These are phyloP conservation scores for Penicillium egyptiacum DNA, from an alignment of 495 filamentous ascomycete species.

Conservation along the genomic window DNA sequence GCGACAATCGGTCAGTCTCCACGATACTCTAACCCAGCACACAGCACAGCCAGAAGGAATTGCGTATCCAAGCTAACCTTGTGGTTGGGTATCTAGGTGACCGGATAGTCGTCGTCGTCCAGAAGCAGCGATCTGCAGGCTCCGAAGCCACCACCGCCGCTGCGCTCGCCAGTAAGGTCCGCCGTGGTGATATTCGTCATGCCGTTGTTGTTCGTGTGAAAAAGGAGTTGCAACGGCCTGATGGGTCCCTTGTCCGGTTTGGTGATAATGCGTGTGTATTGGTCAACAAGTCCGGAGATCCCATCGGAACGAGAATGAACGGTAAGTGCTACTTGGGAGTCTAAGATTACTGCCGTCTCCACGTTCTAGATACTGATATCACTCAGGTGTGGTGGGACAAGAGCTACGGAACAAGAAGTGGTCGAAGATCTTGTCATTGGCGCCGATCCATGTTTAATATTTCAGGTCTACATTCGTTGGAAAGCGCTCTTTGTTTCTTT, in stretches of 20 bases:
- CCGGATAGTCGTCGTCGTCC: constrained; percentile 94
- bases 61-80: constrained; percentile 9
- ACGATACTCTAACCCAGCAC: neutral
- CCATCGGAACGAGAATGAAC: constrained; percentile 89
- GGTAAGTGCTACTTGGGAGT: constrained; percentile 45
- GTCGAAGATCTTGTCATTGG: constrained; percentile 97
- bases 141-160: constrained; percentile 56
- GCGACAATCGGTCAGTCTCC: constrained; percentile 79
- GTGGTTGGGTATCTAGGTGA: constrained; percentile 61
- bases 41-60: neutral
- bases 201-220: constrained; percentile 90
- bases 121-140: constrained; percentile 84
- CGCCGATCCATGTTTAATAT: constrained; percentile 83
- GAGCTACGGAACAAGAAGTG: constrained; percentile 88
- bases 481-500: constrained; percentile 38
- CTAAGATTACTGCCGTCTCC: neutral
- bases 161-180: constrained; percentile 83
- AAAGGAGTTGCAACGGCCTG: constrained; percentile 80
- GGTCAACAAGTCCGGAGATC: constrained; percentile 96
- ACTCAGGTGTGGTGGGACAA: constrained; percentile 72
- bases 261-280: constrained; percentile 98
- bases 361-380: constrained; percentile 25
- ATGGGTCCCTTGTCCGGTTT: constrained; percentile 88
- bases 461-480: constrained; percentile 24
- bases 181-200: constrained; percentile 94